Percentiles rank a stretch among this genome's conserved stretches.
Evolutionary conservation across 2,329 filamentous ascomycete species (phyloP).

Genomic region (Sordariomycetes sp.): DNA sequence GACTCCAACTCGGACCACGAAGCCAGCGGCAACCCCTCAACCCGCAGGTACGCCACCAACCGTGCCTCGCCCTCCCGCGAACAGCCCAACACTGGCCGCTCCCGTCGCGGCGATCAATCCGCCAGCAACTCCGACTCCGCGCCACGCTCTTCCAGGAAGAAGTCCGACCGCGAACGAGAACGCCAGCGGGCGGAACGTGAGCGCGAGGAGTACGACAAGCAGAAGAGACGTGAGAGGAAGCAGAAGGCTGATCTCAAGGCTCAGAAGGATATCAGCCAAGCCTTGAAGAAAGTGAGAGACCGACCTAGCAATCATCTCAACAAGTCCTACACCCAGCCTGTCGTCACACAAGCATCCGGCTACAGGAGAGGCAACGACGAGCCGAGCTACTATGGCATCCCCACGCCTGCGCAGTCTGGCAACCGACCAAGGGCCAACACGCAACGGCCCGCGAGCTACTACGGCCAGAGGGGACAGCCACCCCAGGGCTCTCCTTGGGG

Average conservation of each 20-base stretch:
- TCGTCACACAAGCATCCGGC: conserved; percentile 15
- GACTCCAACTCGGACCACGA: too few relatives aligned
- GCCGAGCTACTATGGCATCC: conserved; percentile 23
- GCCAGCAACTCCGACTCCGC: conserved; percentile 35
- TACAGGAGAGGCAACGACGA: conserved; percentile 22
- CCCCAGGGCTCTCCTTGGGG: conserved; percentile 11
- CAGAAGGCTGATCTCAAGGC: conserved; percentile 12
- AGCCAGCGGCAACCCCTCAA: too few relatives aligned
- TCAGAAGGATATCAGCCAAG: neutral
- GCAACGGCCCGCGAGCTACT: conserved; percentile 25
- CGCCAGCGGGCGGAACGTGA: conserved; percentile 11
- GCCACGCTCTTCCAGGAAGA: conserved; percentile 22
- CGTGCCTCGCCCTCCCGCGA: conserved; percentile 38
- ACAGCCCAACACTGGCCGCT: conserved; percentile 41
- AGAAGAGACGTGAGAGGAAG: conserved; percentile 13
- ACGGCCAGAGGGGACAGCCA: conserved; percentile 18
- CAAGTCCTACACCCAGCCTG: conserved; percentile 21
- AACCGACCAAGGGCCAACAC: conserved; percentile 21
- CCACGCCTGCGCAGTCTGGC: conserved; percentile 18
- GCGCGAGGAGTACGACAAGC: conserved; percentile 13
- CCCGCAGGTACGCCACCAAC: too few relatives aligned
- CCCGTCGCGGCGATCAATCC: conserved; percentile 28
- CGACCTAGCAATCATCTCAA: conserved; percentile 16
- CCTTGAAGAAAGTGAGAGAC: neutral
- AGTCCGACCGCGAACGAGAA: conserved; percentile 18